phyloP scores from a whole-genome alignment of 768 basidiomycete genomes.

The Lactifluus pinguis region DNA sequence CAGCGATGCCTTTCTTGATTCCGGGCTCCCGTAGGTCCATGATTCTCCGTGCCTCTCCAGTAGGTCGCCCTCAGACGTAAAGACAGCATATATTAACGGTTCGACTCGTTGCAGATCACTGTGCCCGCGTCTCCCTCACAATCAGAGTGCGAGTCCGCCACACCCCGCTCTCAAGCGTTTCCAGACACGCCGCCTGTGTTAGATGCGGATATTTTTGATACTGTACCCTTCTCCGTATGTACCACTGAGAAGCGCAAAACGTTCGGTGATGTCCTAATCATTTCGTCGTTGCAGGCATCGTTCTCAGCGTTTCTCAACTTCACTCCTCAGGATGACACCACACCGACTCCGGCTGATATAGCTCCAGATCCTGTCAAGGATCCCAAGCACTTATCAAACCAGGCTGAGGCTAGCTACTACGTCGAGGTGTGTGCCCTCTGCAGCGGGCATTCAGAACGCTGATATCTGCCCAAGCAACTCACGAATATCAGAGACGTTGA shows the following conservation, averaged over 20 bases:
- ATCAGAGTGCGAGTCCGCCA: conserved; percentile 7
- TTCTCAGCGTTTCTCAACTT: conserved; percentile 15
- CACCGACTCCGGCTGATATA: not conserved
- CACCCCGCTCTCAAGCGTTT: conserved; percentile 7
- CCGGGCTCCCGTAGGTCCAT: conserved; percentile 13
- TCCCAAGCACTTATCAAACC: conserved; percentile 5
- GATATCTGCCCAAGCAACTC: conserved; percentile 8
- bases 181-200: conserved; percentile 17
- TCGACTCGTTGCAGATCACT: not conserved
- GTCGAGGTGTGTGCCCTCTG: conserved; percentile 14
- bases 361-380: not conserved
- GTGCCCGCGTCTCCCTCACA: conserved; percentile 10
- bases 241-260: not conserved
- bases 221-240: conserved; percentile 20
- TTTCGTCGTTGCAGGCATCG: conserved; percentile 10
- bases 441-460: not conserved
- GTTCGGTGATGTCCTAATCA: not conserved
- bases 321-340: not conserved
- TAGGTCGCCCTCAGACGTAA: not conserved
- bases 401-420: conserved; percentile 18
- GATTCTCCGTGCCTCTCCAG: not conserved
- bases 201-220: conserved; percentile 17
- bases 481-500: conserved; percentile 18
- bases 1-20: conserved; percentile 10
- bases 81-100: not conserved